phyloP scores from a whole-genome alignment of 805 yeast species.

The Saccharomycopsis synnaedendra region DNA sequence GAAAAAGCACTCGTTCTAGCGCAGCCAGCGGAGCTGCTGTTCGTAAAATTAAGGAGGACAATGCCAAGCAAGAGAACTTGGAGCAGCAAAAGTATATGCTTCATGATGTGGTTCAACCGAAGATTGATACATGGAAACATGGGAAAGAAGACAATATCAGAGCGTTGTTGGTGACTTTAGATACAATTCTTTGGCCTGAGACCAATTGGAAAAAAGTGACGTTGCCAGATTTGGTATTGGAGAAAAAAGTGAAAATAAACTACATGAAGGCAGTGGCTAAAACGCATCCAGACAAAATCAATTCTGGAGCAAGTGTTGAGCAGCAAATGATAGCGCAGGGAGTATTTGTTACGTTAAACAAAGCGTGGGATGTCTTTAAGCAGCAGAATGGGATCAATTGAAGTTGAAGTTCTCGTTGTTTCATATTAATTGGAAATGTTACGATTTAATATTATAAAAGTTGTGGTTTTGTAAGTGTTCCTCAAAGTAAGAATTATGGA shows the following conservation, averaged over 20 bases:
- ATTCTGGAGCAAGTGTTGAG: conserved; percentile 47
- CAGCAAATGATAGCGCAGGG: conserved; percentile 76
- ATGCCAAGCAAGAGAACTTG: conserved; percentile 30
- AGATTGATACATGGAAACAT: conserved; percentile 49
- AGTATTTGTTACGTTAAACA: conserved; percentile 72
- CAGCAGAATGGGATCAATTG: conserved; percentile 36
- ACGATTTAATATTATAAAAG: neutral
- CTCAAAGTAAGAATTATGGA: no score
- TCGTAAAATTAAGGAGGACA: conserved; percentile 37
- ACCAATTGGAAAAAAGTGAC: conserved; percentile 56
- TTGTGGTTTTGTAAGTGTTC: no score
- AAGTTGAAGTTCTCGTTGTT: neutral
- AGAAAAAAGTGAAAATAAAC: conserved; percentile 76
- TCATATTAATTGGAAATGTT: neutral
- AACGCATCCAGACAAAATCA: conserved; percentile 82
- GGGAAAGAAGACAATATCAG: conserved; percentile 79
- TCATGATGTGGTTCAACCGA: conserved; percentile 49
- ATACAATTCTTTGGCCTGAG: conserved; percentile 56
- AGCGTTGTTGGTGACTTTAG: conserved; percentile 59
- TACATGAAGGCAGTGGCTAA: conserved; percentile 89
- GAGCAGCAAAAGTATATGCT: conserved; percentile 51
- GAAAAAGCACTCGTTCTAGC: conserved; percentile 10
- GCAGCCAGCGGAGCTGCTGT: conserved; percentile 30
- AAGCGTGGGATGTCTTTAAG: conserved; percentile 84
- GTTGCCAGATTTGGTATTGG: conserved; percentile 69